Conservation (phyloP, 2,329 filamentous ascomycete species). For the Ophiostoma perfectum region DNA sequence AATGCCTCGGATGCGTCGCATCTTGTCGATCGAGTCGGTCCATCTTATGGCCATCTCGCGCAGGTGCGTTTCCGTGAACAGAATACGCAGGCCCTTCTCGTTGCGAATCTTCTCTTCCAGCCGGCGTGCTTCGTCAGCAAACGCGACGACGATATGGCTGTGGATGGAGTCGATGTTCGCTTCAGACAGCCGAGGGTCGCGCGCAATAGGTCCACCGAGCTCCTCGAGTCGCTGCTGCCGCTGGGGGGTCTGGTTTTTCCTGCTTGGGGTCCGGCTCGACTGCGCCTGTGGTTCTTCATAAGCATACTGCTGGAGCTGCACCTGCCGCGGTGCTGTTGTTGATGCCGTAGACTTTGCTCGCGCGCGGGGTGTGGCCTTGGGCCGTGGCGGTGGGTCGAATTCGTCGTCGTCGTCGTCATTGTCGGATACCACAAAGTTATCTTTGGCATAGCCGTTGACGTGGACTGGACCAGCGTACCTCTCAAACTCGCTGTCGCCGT, state of each 20-base stretch:
- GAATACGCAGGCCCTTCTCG: conserved; percentile 50
- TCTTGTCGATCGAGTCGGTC: conserved; percentile 55
- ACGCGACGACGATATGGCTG: conserved; percentile 57
- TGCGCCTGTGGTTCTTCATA: conserved; percentile 16
- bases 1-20: conserved; percentile 60
- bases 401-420: conserved; percentile 35
- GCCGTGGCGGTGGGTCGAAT: neutral
- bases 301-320: conserved; percentile 22
- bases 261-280: neutral
- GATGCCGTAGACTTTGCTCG: neutral
- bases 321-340: conserved; percentile 25
- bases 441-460: conserved; percentile 42
- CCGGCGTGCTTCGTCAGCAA: conserved; percentile 57
- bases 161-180: conserved; percentile 43
- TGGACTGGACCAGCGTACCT: conserved; percentile 33
- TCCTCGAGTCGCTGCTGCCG: conserved; percentile 37
- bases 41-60: conserved; percentile 68
- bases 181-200: conserved; percentile 48
- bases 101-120: conserved; percentile 58
- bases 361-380: neutral
- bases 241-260: conserved; percentile 24
- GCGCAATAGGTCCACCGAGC: conserved; percentile 54
- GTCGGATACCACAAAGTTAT: conserved; percentile 41
- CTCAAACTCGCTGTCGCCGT: conserved; percentile 38
- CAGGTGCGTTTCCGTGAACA: conserved; percentile 65